These are phyloP conservation scores for Sporormia fimetaria DNA, from an alignment of 495 filamentous ascomycete genomes.

Conservation along the genomic window DNA sequence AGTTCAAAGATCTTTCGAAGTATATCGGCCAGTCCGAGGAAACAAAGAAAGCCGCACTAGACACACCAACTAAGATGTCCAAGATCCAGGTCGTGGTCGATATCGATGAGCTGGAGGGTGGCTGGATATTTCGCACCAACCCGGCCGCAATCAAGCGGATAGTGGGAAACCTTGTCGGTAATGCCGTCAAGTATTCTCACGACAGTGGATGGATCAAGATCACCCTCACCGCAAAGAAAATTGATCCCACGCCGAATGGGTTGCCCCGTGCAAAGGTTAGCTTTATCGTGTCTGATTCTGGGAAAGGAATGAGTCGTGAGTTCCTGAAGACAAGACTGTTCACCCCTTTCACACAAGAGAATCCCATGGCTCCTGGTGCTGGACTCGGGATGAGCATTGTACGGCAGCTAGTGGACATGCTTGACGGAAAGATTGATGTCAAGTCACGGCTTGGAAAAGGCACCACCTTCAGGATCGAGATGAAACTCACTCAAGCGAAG, in stretches of 20 bases:
- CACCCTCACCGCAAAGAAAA: background rate
- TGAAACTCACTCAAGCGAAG: conserved; percentile 1
- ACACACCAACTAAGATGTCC: background rate
- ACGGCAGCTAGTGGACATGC: conserved; percentile 6
- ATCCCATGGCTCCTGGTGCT: conserved; percentile 4
- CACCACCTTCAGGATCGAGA: conserved; percentile 4
- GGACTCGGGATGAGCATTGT: conserved; percentile 12
- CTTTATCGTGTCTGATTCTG: conserved; percentile 7
- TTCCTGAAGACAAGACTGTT: conserved; percentile 9
- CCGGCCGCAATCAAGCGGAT: conserved; percentile 8
- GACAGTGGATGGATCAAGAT: conserved; percentile 6
- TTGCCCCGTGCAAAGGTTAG: background rate
- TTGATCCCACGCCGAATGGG: background rate
- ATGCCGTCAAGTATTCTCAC: conserved; percentile 17
- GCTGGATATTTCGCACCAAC: conserved; percentile 6
- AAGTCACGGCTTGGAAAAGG: background rate
- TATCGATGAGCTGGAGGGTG: background rate
- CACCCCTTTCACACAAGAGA: conserved; percentile 12
- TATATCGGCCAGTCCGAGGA: background rate
- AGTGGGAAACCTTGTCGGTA: conserved; percentile 17
- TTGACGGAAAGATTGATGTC: conserved; percentile 10
- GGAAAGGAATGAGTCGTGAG: conserved; percentile 7
- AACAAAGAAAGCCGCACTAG: background rate
- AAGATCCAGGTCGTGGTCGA: background rate
- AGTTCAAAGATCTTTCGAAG: background rate